A percentile compares a stretch with the other conserved stretches of the same genome.
phyloP scores from a whole-genome alignment of 345 rosid species.

The Citrus medica region DNA sequence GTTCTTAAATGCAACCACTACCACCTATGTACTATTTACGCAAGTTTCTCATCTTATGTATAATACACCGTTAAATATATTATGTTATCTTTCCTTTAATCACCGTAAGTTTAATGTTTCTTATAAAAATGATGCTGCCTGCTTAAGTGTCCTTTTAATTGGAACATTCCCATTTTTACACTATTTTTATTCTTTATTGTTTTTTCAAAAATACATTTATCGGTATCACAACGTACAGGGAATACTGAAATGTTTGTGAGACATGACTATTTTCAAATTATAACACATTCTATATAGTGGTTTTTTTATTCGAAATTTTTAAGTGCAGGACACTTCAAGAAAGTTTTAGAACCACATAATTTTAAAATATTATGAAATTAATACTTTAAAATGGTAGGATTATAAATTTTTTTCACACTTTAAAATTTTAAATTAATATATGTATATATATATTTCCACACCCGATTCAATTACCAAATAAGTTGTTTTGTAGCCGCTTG shows the following conservation, averaged over 20 bases:
- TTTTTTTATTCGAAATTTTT: too few relatives aligned
- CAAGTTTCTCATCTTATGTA: conserved; percentile 16
- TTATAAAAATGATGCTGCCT: neutral
- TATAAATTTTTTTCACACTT: too few relatives aligned
- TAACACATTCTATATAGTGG: neutral
- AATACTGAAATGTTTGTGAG: conserved; percentile 4
- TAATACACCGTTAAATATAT: neutral
- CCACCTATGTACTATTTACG: conserved; percentile 7
- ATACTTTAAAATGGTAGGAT: accelerated
- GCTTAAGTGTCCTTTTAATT: neutral
- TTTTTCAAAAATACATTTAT: neutral
- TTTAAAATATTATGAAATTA: too few relatives aligned
- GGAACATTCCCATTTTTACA: neutral
- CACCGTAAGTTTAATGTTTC: too few relatives aligned
- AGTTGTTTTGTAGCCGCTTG: too few relatives aligned
- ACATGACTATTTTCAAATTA: neutral
- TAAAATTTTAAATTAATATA: too few relatives aligned
- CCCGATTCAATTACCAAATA: too few relatives aligned
- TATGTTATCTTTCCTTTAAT: neutral
- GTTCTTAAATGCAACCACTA: conserved; percentile 3
- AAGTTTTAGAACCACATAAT: accelerated
- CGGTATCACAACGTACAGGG: conserved; percentile 14
- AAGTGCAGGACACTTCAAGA: accelerated
- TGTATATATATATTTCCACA: too few relatives aligned
- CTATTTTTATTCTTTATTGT: neutral